Conservation (phyloP, 1,284 basidiomycete species). For the Ustilago trichophora region DNA sequence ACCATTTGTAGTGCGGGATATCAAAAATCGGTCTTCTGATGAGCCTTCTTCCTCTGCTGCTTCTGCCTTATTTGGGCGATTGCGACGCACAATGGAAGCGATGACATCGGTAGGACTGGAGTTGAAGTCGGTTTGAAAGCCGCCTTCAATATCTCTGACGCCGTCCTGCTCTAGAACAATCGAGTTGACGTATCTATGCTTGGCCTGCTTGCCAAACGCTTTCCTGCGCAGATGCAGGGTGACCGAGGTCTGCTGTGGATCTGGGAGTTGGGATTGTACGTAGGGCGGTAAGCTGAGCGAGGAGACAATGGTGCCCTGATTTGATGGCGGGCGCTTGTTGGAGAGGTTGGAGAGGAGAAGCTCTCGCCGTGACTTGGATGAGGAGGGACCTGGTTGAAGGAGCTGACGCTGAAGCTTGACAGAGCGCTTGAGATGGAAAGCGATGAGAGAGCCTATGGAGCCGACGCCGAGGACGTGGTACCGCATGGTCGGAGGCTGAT, state of each 20-base stretch:
- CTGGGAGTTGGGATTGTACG: slow-evolving; percentile 36
- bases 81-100: slow-evolving; percentile 25
- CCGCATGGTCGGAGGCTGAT: slow-evolving; percentile 43
- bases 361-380: slow-evolving; percentile 19
- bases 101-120: slow-evolving; percentile 34
- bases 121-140: slow-evolving; percentile 46
- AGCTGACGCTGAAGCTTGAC: slow-evolving; percentile 40
- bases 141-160: slow-evolving; percentile 40
- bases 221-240: slow-evolving; percentile 53
- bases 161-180: slow-evolving; percentile 53
- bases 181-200: slow-evolving; percentile 23
- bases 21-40: slow-evolving; percentile 12
- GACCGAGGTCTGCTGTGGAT: slow-evolving; percentile 38
- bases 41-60: slow-evolving; percentile 5
- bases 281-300: slow-evolving; percentile 48
- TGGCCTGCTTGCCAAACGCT: slow-evolving; percentile 19
- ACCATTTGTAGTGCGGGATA: slow-evolving; percentile 22
- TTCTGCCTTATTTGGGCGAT: slow-evolving; percentile 4
- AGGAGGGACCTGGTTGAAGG: slow-evolving; percentile 26
- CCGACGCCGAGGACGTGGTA: slow-evolving; percentile 65
- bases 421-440: slow-evolving; percentile 58
- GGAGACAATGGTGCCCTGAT: slow-evolving; percentile 26
- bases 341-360: slow-evolving; percentile 43
- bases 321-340: slow-evolving; percentile 27
- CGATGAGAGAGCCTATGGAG: slow-evolving; percentile 61